Evolutionary conservation across 331 rosid species (phyloP), one percentile per base, ranked within the genome.

Genomic region (Arachis monticola): DNA sequence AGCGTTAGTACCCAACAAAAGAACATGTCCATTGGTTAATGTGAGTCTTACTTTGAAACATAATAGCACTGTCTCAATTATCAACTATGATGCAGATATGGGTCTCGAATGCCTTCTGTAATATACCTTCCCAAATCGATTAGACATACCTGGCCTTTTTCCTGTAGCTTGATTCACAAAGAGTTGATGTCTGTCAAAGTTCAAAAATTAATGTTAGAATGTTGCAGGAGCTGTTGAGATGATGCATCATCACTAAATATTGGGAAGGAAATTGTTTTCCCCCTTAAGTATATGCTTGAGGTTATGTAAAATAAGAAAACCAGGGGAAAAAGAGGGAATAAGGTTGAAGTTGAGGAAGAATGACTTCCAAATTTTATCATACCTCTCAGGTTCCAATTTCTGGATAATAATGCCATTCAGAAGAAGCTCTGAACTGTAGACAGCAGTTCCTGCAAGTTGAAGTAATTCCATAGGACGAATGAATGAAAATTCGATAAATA

Each of bases 401-500:
- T 91, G 97, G 44, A 74, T 84, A 38, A 91, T 86, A 45, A 91
- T 86, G 67, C 97, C 97, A 72, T 86, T 89, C 60, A 89, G 86
- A 50, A 91, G 57, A 60, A 87, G 87, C 79, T 91, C 95, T 9
- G 95, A 79, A 60, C 77, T 72, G 81, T 86, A 87, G 64, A 76
- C 86, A 46, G 84, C 56, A 59, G 46, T 74, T 58, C 91, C 97
- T 91, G 91, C 74, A 78, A 65, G 75, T 61, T 75, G 38, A 57
- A 57, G 69, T 73, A 46, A 52, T 64, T 31, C 31, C 38, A 48
- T 38, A 75, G 10, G 27, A 55, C 47, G 67, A 38, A 17, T n/a
- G 6, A 72, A 62, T 48, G 6, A 72, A 62, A 44, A 71, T 8
- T 55, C 10, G 2, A 64, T 64, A 50, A 47, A 35, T 22, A 22